phyloP scores from a whole-genome alignment of 78 protist species.

The Cavenderia fasciculata region DNA sequence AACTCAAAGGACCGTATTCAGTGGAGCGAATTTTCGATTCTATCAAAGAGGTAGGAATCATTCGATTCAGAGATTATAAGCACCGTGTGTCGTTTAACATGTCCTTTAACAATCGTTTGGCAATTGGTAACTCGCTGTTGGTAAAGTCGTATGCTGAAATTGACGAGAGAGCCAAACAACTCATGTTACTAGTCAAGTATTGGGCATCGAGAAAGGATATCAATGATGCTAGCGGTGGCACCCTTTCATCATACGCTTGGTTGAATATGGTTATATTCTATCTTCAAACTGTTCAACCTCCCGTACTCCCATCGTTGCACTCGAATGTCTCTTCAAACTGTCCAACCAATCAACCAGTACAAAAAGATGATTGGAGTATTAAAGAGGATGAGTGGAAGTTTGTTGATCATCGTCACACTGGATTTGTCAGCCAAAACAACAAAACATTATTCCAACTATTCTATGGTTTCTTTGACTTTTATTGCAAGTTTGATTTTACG shows the following conservation, averaged over 20 bases:
- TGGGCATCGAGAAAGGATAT: slow-evolving; percentile 27
- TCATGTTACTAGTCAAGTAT: slow-evolving; percentile 22
- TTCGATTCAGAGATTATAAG: slow-evolving; percentile 1
- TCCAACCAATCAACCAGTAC: not conserved
- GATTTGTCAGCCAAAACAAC: not conserved
- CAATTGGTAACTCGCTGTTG: slow-evolving; percentile 28
- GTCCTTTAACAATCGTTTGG: not conserved
- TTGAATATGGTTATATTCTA: slow-evolving; percentile 31
- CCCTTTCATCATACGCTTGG: slow-evolving; percentile 22
- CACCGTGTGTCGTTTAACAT: slow-evolving; percentile 14
- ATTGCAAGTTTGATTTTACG: slow-evolving; percentile 11
- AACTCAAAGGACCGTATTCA: too few species aligned
- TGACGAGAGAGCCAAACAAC: slow-evolving; percentile 6
- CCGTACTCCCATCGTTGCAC: slow-evolving; percentile 36
- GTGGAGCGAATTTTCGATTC: too few species aligned
- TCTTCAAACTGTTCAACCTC: slow-evolving; percentile 40
- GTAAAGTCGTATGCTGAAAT: not conserved
- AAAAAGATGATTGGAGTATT: too few species aligned
- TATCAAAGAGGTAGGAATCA: slow-evolving; percentile 48
- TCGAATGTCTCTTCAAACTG: not conserved
- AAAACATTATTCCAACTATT: slow-evolving; percentile 3
- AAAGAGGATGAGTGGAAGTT: not conserved
- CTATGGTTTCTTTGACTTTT: slow-evolving; percentile 27
- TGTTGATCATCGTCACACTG: not conserved
- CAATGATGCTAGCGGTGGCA: slow-evolving; percentile 9